Evolutionary conservation across 2,329 filamentous ascomycete species (phyloP), one percentile per base, ranked within the genome.

Genomic region (Bipolaris gigantea): DNA sequence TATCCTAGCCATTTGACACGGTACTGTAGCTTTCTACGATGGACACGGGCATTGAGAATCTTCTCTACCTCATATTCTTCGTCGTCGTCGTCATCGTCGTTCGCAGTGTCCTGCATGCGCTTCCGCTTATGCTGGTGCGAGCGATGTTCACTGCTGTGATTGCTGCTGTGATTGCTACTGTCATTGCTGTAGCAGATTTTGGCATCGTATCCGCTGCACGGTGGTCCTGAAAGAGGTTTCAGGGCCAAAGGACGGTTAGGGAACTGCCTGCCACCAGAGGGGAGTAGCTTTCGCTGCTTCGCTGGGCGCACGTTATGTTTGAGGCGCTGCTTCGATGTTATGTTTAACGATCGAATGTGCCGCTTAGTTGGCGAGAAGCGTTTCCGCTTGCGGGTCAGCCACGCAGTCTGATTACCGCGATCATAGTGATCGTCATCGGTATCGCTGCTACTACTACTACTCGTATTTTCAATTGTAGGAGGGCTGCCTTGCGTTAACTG

Each of bases 381-480:
- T 40, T 50, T 36, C 30, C 50, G 50, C 50, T 59, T 59, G 50
- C 42, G 53, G 33, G n/a, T 49, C 35, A 34, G 55, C 42, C 21
- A 48, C 45, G 50, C 25, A 44, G 27, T 55, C 27, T 54, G 30
- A 41, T 52, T 49, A 38, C 34, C 33, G 42, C 25, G n/a, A 35
- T 53, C 34, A 35, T 47, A 25, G 18, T 53, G 27, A 39, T 48
- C 40, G 48, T 49, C 32, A 25, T 35, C 46, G 39, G 33, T 50
- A 35, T 46, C 36, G 50, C 47, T 56, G 34, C 46, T 51, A 39
- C 53, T 52, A 21, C 47, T 46, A 36, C 53, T 59, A 32, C 53
- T 55, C 35, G 53, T 50, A 21, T 44, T 45, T 48, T 57, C 40
- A 27, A 27, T 48, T 9, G 25, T 43, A 48, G 39, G 39, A 51